These are phyloP conservation scores for Penicillium sp. DNA, from an alignment of 2,329 filamentous ascomycete species.

Conservation along the genomic window DNA sequence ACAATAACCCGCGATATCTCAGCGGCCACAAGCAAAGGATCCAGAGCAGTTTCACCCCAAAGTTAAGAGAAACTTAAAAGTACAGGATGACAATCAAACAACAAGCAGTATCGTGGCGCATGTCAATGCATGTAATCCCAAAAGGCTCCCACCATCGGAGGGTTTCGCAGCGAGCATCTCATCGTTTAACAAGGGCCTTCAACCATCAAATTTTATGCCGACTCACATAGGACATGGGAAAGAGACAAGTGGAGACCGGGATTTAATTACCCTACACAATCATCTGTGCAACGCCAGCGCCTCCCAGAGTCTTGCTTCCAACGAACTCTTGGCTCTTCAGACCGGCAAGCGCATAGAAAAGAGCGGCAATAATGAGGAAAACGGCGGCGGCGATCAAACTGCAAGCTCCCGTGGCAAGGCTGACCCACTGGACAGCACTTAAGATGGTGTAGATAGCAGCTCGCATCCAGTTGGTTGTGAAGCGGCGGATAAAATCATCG, in stretches of 20 bases:
- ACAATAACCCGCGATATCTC: conserved; percentile 5
- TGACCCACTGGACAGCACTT: conserved; percentile 83
- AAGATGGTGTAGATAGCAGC: conserved; percentile 83
- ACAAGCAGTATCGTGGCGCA: conserved; percentile 25
- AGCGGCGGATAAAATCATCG: conserved; percentile 84
- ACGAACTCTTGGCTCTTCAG: conserved; percentile 52
- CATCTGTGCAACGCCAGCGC: conserved; percentile 94
- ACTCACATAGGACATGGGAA: neutral
- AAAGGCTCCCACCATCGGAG: conserved; percentile 13
- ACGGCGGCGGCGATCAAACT: conserved; percentile 86
- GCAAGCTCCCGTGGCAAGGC: conserved; percentile 66
- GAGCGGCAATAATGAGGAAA: conserved; percentile 73
- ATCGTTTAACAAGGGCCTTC: conserved; percentile 18
- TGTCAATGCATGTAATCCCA: conserved; percentile 24
- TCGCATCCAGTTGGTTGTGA: conserved; percentile 97
- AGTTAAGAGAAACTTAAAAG: conserved; percentile 22
- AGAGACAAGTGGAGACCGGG: conserved; percentile 3
- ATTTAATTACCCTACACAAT: conserved; percentile 67
- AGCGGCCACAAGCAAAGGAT: neutral
- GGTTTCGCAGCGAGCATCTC: conserved; percentile 24
- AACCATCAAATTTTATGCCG: conserved; percentile 4
- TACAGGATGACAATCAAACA: conserved; percentile 23
- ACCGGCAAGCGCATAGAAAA: conserved; percentile 69
- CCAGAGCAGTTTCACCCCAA: conserved; percentile 5
- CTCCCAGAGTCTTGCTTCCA: conserved; percentile 90